Evolutionary conservation across 192 early-diverging fungal genomes (phyloP), one percentile per base, ranked within the genome.

Genomic region (Cetraspora pellucida): DNA sequence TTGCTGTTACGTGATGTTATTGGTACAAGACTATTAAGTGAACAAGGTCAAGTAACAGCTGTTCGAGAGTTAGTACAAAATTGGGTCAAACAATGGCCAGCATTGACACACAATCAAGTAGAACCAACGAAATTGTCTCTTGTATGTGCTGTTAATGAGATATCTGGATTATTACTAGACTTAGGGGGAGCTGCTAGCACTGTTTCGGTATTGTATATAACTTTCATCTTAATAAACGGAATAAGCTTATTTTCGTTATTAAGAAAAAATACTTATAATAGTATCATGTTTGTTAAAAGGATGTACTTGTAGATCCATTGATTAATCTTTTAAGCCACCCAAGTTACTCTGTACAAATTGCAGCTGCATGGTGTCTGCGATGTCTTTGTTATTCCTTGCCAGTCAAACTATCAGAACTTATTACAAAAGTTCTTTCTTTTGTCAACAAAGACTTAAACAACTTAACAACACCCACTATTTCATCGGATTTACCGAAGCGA

Each of bases 1-100:
- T 90, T 88, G 47, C 78, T 96, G 13, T 84, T 94, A 1, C 83
- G 93, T 55, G 89, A 94, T 75, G 90, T 90, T 5, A 86, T 97
- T 50, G 93, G 93, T 16, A 89, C 87, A 19, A 80, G 88, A 70
- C 79, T 94, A 43, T 79, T 98, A 58, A 92, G 89, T 64, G 95
- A 95, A 77, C 84, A 90, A n/a, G 93, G 90, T 27, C 91, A 95
- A 78, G 79, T 91, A 31, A 79, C 77, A 27, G 93, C 91, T 16
- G 83, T 94, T 28, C 82, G 85, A 52, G 87, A 90, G 44, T 75
- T 96, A 8, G 80, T 85, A 2, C 85, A 77, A 14, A 81, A 84
- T 6, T 92, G 90, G 90, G 75, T 90, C 52, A 91, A 89, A 72
- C 77, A 75, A 16, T 90, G 86, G 85, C 83, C 85, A 5, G 80